phyloP scores from a whole-genome alignment of 2,329 filamentous ascomycete genomes.

The Sporothrix humicola region DNA sequence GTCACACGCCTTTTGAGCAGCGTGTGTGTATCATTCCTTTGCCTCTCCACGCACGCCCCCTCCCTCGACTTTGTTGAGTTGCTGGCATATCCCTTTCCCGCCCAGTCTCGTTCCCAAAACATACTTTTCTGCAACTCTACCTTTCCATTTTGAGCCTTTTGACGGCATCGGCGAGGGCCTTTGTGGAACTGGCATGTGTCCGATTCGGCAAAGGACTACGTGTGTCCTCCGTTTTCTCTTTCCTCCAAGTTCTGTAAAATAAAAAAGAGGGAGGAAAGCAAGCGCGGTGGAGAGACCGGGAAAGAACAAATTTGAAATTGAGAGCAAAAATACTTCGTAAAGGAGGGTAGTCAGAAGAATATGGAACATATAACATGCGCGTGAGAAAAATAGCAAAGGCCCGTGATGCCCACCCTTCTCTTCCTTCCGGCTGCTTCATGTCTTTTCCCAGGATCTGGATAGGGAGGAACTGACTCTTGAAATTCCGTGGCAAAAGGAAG shows the following conservation, averaged over 20 bases:
- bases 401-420: neutral
- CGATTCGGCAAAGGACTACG: conserved; percentile 32
- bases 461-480: conserved; percentile 12
- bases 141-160: conserved; percentile 10
- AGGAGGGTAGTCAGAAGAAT: neutral
- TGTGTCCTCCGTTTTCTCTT: conserved; percentile 12
- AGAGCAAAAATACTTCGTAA: neutral
- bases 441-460: neutral
- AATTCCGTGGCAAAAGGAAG: conserved; percentile 17
- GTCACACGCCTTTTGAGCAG: conserved; percentile 17
- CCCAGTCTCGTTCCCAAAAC: neutral
- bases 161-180: conserved; percentile 33
- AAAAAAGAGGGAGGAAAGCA: neutral
- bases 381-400: neutral
- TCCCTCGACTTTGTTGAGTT: neutral
- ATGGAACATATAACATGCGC: neutral
- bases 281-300: neutral
- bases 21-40: neutral
- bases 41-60: neutral
- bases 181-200: conserved; percentile 33
- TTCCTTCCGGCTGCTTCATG: neutral
- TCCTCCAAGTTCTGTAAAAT: neutral
- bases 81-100: neutral
- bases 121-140: conserved; percentile 5
- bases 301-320: neutral